phyloP scores from a whole-genome alignment of 192 early-diverging fungal species.

The Coemansia sp. region DNA sequence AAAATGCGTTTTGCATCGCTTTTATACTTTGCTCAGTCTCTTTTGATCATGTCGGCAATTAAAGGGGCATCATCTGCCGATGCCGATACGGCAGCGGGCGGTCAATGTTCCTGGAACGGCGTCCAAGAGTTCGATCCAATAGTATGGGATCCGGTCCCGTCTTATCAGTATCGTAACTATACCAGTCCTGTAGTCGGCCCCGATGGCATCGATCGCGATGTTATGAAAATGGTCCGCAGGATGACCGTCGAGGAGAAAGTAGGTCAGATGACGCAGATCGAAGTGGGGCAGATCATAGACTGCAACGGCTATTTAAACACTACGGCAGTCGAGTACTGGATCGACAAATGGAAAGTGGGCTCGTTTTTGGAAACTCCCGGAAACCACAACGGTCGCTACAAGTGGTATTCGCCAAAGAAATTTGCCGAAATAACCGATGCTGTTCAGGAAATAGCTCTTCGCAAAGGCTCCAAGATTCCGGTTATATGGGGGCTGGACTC shows the following conservation, averaged over 20 bases:
- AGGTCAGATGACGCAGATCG: conserved; percentile 64
- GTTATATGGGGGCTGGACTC: conserved; percentile 69
- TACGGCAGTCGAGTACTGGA: conserved; percentile 56
- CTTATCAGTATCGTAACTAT: not conserved
- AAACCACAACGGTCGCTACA: conserved; percentile 58
- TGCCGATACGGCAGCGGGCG: too few species aligned
- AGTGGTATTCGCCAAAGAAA: conserved; percentile 52
- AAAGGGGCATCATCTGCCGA: too few species aligned
- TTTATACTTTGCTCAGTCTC: too few species aligned
- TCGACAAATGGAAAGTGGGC: conserved; percentile 62
- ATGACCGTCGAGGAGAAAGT: conserved; percentile 55
- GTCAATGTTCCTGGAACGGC: too few species aligned
- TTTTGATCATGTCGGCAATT: too few species aligned
- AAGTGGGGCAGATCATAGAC: conserved; percentile 49
- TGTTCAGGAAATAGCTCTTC: conserved; percentile 59
- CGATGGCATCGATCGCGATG: conserved; percentile 37
- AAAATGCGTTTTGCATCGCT: too few species aligned
- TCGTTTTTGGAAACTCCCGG: conserved; percentile 63
- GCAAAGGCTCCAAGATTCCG: conserved; percentile 54
- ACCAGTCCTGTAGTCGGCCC: conserved; percentile 6
- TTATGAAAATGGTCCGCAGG: conserved; percentile 35
- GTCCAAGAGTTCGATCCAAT: too few species aligned
- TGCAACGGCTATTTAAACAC: conserved; percentile 31
- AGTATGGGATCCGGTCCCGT: too few species aligned
- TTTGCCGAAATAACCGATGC: conserved; percentile 58